Base-by-base conservation (phyloP, 768 basidiomycete species). In the Trametes elegans region DNA sequence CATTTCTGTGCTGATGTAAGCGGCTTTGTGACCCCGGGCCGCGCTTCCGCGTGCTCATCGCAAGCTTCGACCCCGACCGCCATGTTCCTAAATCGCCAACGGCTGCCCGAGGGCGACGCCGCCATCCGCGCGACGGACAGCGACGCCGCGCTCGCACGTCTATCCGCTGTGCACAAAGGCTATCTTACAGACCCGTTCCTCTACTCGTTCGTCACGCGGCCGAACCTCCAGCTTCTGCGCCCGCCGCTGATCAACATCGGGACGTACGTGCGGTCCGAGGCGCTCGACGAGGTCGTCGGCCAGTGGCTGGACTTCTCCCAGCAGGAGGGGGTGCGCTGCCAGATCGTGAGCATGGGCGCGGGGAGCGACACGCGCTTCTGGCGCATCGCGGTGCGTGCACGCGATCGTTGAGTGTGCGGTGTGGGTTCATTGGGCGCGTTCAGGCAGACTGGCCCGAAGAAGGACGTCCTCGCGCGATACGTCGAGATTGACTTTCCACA, bases 281-380 rank as follows among this genome's bases (percentile, higher is more conserved):
- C 84, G 6, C 82, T 98, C 32, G 97, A 97, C 63, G 70, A 72
- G 34, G 80, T 96, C 11, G 83, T 95, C 0, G 71, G 82, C 26
- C 70, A 76, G 41, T 94, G 89, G 80, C 61, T 93, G 19, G 68
- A 73, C 16, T 62, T 77, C 16, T 76, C 79, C 1, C 66, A 69
- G 36, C 65, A 63, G 19, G 73, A 73, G 8, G 76, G 71, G n/a
- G 76, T 70, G 56, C 67, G 67, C 53, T 85, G 83, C 60, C 97
- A 98, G 76, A 86, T 98, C 49, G 81, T 98, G n/a, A 96, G 91
- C 70, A 70, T 98, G 27, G 97, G 97, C 0, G 89, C 95, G 2
- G 97, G 97, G 21, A 98, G 92, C 63, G 97, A 99, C 72, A 93
- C 93, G 2, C 76, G 97, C 49, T 98, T 90, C 68, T 99, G 96